Evolutionary conservation across 768 basidiomycete genomes (phyloP), one percentile per base, ranked within the genome.

Genomic region (Hydnomerulius pinastri): DNA sequence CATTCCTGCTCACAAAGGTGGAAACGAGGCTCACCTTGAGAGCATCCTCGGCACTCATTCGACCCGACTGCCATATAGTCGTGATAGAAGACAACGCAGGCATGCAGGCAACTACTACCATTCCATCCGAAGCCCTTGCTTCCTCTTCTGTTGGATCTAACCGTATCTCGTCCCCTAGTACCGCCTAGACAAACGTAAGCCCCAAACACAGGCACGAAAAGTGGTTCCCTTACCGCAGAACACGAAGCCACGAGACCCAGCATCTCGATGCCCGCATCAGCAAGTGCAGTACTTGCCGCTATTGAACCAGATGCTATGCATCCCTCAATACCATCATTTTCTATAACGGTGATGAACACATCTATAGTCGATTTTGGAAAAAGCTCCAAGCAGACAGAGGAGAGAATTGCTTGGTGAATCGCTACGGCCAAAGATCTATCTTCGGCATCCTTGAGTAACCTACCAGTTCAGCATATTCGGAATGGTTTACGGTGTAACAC

Each of bases 291-390:
- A 58, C 89, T 92, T 1, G 92, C 90, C 15, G 95, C 96, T 6
- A 92, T 81, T 9, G 88, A 76, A 5, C 90, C 94, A 1, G 92
- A 82, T 5, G 92, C 82, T n/a, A 96, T 78, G 56, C 91, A 90
- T 23, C 87, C 83, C 64, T 94, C 88, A n/a, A 90, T 76, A 15
- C 92, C 90, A 66, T 97, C 94, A n/a, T 86, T 84, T 68, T 98
- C 94, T 38, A 98, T 83, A 35, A 99, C 76, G 3, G 85, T 88
- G 44, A 99, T 73, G 68, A 90, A 96, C 38, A 98, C 75, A 71
- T 99, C 97, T 59, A 98, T 83, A 8, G 87, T 86, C 0, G 93
- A 90, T 66, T 99, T 99, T 13, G 97, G 96, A n/a, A 97, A 76
- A 1, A 89, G 76, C 60, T 96, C 92, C 35, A 98, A 77, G 35